These are phyloP conservation scores for Ambrosia artemisiifolia DNA, from an alignment of 129 eudicot species.

Conservation along the genomic window DNA sequence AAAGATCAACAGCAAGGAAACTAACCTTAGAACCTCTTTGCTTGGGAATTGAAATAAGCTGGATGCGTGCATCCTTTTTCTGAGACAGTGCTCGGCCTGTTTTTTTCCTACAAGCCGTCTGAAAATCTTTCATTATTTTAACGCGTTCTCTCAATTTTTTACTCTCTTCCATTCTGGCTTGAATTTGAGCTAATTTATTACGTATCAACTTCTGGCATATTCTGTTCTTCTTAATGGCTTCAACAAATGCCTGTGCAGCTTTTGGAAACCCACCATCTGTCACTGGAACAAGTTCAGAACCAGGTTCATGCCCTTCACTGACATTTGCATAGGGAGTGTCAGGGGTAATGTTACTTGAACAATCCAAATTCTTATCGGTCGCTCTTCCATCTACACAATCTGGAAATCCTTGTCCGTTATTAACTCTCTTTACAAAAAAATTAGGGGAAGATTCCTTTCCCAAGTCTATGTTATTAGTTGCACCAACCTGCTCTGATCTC, in stretches of 20 bases:
- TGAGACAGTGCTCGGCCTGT: slow-evolving; percentile 69
- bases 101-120: slow-evolving; percentile 60
- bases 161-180: slow-evolving; percentile 72
- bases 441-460: slow-evolving; percentile 80
- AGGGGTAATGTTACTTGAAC: slow-evolving; percentile 22
- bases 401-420: slow-evolving; percentile 71
- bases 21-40: slow-evolving; percentile 66
- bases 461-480: slow-evolving; percentile 55
- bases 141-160: slow-evolving; percentile 50
- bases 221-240: slow-evolving; percentile 92
- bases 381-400: slow-evolving; percentile 60
- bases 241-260: slow-evolving; percentile 70
- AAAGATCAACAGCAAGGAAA: not conserved
- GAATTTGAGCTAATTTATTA: slow-evolving; percentile 52
- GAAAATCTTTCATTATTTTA: slow-evolving; percentile 62
- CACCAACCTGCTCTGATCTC: slow-evolving; percentile 69
- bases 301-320: slow-evolving; percentile 36
- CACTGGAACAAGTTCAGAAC: slow-evolving; percentile 40
- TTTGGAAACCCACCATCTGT: slow-evolving; percentile 51
- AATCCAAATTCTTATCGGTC: slow-evolving; percentile 32
- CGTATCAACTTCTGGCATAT: slow-evolving; percentile 67
- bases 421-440: slow-evolving; percentile 60
- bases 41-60: slow-evolving; percentile 66
- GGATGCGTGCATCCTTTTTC: slow-evolving; percentile 70
- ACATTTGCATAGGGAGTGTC: slow-evolving; percentile 24